Evolutionary conservation across 1,284 basidiomycete genomes (phyloP).

Genomic region (Cryptococcus deneoformans): DNA sequence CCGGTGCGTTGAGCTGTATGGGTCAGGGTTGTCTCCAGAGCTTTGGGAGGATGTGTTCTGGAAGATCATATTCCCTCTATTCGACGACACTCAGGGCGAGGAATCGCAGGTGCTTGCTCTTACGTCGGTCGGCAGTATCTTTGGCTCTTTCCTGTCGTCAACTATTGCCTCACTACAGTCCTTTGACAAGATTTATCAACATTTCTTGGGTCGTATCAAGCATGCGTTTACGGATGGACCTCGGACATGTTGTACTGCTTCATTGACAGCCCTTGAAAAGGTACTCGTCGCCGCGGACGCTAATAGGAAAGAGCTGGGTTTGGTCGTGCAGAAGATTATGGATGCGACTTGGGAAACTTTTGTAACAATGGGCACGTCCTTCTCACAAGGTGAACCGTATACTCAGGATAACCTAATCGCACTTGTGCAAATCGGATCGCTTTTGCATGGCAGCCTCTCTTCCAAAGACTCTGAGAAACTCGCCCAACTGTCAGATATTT

Average conservation of each 20-base stretch:
- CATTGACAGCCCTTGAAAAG: slow-evolving; percentile 75
- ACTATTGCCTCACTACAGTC: slow-evolving; percentile 70
- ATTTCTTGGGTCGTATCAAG: slow-evolving; percentile 66
- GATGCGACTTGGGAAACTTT: slow-evolving; percentile 70
- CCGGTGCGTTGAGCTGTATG: slow-evolving; percentile 89
- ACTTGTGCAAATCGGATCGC: slow-evolving; percentile 27
- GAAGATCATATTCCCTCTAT: slow-evolving; percentile 84
- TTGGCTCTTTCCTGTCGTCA: slow-evolving; percentile 70
- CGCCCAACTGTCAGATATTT: slow-evolving; percentile 65
- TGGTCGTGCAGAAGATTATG: slow-evolving; percentile 47
- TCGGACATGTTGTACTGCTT: slow-evolving; percentile 68
- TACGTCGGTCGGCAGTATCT: slow-evolving; percentile 76
- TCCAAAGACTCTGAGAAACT: slow-evolving; percentile 63
- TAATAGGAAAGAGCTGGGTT: slow-evolving; percentile 28
- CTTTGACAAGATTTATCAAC: slow-evolving; percentile 67
- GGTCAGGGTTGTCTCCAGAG: slow-evolving; percentile 68
- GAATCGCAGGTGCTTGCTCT: slow-evolving; percentile 85
- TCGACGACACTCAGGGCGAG: slow-evolving; percentile 71
- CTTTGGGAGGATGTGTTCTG: slow-evolving; percentile 87
- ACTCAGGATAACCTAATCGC: slow-evolving; percentile 85
- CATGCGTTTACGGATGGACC: slow-evolving; percentile 67
- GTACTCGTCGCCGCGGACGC: slow-evolving; percentile 60
- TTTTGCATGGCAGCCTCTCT: slow-evolving; percentile 29
- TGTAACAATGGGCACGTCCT: slow-evolving; percentile 61
- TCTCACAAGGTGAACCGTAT: slow-evolving; percentile 56